Base-by-base conservation (phyloP, 371 early-diverging fungal species). In the Furculomyces boomerangus region DNA sequence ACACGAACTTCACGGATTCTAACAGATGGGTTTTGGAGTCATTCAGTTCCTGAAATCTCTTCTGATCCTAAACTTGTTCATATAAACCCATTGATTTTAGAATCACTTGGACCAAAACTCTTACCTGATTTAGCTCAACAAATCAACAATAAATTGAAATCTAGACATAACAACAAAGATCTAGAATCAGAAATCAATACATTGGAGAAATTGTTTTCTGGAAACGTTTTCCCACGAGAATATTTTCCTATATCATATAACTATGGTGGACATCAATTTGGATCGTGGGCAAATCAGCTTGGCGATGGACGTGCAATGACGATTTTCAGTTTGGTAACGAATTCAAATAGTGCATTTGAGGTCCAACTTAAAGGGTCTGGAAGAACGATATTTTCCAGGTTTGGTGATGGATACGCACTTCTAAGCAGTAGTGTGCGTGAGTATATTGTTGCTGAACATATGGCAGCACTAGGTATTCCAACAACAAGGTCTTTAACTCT, bases 201-300 rank as follows among this genome's bases (percentile, higher is more conserved):
- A 22, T 27, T 49, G 24, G 30, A 25, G 50, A 27, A 27, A 10
- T 13, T 49, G 13, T 29, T 49, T 16, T 26, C 28, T 27, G 50
- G 50, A 49, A 49, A 49, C 29, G 30, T 18, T 18, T 18, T 27
- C 30, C 7, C 27, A 3, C 3, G 45, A 3, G 73, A 71, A 16
- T 76, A 84, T 20, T 65, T 73, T 8, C 88, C 90, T 0, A 91
- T 88, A 87, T 75, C 91, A 1, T 76, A 83, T 22, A 76, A 76
- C 58, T 91, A 93, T 59, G 90, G 78, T 29, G 93, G 93, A 0
- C 88, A 90, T 63, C 91, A 93, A 67, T 93, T 90, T 68, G 89
- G 90, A 26, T 39, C 30, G 8, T 66, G 62, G 57, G 59, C 60
- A 0, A 53, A 50, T 22, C 75, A 78, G 60, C 72, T 93, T 1